These are phyloP conservation scores for Ganoderma meredithae DNA, from an alignment of 1,284 basidiomycete species.

Conservation along the genomic window DNA sequence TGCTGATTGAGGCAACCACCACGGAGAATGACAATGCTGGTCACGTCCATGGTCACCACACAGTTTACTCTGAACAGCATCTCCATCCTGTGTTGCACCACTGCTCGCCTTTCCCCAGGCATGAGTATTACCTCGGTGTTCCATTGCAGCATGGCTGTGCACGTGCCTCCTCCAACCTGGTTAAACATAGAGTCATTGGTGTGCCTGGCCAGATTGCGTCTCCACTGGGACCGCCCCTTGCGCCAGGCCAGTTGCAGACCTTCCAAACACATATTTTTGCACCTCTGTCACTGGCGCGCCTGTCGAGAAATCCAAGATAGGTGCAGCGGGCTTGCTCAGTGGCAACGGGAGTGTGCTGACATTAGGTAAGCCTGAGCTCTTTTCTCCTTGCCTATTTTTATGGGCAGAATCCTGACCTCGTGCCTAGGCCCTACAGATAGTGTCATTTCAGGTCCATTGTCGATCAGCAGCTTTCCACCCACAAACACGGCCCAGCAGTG, in stretches of 20 bases:
- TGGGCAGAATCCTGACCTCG: neutral
- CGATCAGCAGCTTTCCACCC: constrained; percentile 53
- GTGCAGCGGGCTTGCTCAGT: constrained; percentile 27
- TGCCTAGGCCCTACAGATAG: constrained; percentile 37
- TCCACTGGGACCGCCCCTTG: constrained; percentile 42
- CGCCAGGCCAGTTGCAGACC: constrained; percentile 51
- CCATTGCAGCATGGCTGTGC: constrained; percentile 32
- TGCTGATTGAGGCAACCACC: constrained; percentile 62
- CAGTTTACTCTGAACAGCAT: constrained; percentile 35
- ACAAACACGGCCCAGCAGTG: constrained; percentile 72
- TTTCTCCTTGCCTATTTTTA: neutral
- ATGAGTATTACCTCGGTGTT: constrained; percentile 35
- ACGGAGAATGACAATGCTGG: constrained; percentile 43
- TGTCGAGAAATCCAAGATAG: constrained; percentile 55
- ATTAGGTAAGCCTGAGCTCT: constrained; percentile 30
- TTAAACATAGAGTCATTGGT: neutral
- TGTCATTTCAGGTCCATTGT: constrained; percentile 40
- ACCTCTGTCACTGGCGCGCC: constrained; percentile 72
- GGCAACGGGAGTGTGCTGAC: constrained; percentile 39
- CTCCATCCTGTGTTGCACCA: constrained; percentile 35
- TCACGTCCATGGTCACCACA: constrained; percentile 28
- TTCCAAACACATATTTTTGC: constrained; percentile 75
- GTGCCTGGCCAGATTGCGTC: constrained; percentile 23
- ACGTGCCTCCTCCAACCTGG: constrained; percentile 33
- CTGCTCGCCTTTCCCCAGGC: constrained; percentile 37